A percentile compares a stretch with the other conserved stretches of the same genome.
phyloP scores from a whole-genome alignment of 1,284 basidiomycete species.

The Volvariella surrecta region DNA sequence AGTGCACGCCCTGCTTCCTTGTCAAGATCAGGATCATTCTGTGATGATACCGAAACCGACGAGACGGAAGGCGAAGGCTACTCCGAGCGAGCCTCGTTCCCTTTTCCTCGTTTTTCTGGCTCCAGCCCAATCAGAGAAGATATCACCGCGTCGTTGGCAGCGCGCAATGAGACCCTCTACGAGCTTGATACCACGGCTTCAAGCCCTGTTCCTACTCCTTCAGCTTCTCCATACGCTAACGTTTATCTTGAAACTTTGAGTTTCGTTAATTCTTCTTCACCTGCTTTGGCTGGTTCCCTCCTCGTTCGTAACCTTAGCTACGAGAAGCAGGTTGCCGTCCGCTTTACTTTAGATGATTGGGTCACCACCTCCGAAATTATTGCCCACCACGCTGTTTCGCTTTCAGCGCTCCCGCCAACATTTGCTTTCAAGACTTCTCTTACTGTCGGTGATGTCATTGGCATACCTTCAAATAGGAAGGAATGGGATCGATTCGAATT shows the following conservation, averaged over 20 bases:
- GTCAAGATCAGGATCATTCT: conserved; percentile 22
- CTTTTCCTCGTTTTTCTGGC: conserved; percentile 11
- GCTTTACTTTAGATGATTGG: conserved; percentile 94
- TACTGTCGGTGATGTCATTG: conserved; percentile 25
- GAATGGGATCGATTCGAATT: conserved; percentile 55
- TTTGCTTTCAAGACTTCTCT: conserved; percentile 15
- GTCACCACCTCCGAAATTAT: conserved; percentile 83
- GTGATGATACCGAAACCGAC: conserved; percentile 66
- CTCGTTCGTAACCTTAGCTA: conserved; percentile 82
- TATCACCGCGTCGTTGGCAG: neutral
- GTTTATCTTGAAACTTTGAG: conserved; percentile 43
- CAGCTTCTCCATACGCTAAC: conserved; percentile 28
- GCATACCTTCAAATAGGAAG: conserved; percentile 9
- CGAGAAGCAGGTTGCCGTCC: conserved; percentile 79
- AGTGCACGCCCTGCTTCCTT: conserved; percentile 65
- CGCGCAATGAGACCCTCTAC: conserved; percentile 14
- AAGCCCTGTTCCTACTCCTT: conserved; percentile 31
- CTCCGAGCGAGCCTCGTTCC: conserved; percentile 5
- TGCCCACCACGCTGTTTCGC: conserved; percentile 14
- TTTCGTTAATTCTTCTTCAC: conserved; percentile 17
- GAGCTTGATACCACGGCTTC: conserved; percentile 34
- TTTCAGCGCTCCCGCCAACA: conserved; percentile 33
- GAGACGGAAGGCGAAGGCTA: conserved; percentile 54
- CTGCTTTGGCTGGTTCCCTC: conserved; percentile 54
- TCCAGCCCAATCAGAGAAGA: neutral